Base-by-base conservation (phyloP, 2,329 filamentous ascomycete genomes). In the Colletotrichum sojae region DNA sequence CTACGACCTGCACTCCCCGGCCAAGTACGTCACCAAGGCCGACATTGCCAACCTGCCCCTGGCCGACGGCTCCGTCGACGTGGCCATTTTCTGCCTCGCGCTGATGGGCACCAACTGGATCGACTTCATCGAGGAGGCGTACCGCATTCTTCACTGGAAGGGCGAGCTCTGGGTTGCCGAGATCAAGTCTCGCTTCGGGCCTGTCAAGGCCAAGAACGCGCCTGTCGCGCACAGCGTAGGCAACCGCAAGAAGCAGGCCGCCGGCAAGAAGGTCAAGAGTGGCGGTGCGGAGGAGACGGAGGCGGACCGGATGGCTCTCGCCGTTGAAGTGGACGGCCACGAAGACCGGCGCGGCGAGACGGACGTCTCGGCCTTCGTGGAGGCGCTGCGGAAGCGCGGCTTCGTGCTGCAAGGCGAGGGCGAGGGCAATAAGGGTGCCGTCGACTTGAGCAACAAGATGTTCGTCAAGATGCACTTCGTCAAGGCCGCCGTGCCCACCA, bases 91-190 rank as follows among this genome's bases (percentile, higher is more conserved):
- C 85, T 99, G 96, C 80, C 88, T 99, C 39, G 96, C 95, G 57
- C 89, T 99, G 68, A 99, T 99, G 96, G 96, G 96, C 77, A 99
- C 96, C 63, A 99, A 99, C 83, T 99, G 96, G 95, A 88, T 97
- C 61, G 91, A 94, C 75, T 98, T 99, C 79, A 89, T 99, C 75
- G 96, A 98, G 82, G 96, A 99, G 83, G 95, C 95, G 15, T 97
- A 94, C 84, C 91, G 96, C 62, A 87, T 98, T 59, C 87, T 99
- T 71, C 92, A 94, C 77, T 95, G 94, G 88, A 95, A 96, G 77
- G 96, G 96, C 73, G 96, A 99, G 84, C 90, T 97, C 62, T 99
- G 96, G 96, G 89, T 99, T 59, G 93, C 94, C 55, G 96, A 99
- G 83, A 98, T 99, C 82, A 98, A 98, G 84, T 94, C 90, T 72